Conservation (phyloP, 2,329 filamentous ascomycete genomes). For the Aphanocladium album region DNA sequence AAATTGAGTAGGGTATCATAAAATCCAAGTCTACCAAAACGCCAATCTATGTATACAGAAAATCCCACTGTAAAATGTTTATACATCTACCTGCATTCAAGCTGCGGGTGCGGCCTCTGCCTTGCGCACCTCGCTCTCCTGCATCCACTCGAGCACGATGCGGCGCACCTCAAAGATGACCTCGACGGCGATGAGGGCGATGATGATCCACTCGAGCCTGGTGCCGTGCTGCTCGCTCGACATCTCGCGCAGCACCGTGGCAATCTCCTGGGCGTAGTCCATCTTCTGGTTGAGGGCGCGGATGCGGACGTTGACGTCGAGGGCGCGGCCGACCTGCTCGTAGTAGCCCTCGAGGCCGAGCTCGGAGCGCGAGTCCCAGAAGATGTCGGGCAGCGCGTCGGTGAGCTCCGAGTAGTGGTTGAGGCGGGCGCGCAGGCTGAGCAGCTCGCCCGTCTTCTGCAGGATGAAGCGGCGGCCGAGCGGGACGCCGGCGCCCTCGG, state of each 20-base stretch:
- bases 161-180: constrained; percentile 80
- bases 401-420: constrained; percentile 97
- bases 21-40: background rate
- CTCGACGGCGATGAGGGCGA: constrained; percentile 86
- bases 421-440: constrained; percentile 82
- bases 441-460: constrained; percentile 86
- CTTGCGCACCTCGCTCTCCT: constrained; percentile 27
- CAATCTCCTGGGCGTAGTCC: constrained; percentile 95
- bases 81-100: background rate
- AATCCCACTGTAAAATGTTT: too few relatives aligned
- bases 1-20: constrained; percentile 14
- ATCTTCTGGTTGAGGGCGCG: constrained; percentile 93
- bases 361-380: constrained; percentile 90
- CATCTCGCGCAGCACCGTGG: constrained; percentile 79
- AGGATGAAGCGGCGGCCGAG: constrained; percentile 70
- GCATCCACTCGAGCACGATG: constrained; percentile 58
- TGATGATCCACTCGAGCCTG: constrained; percentile 91
- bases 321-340: constrained; percentile 80
- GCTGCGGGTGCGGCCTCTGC: background rate
- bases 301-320: constrained; percentile 90
- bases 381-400: constrained; percentile 89
- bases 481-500: constrained; percentile 47
- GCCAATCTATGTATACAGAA: background rate
- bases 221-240: constrained; percentile 87
- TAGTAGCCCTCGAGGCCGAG: constrained; percentile 92